phyloP scores from a whole-genome alignment of 768 basidiomycete species.

The Mycena rosella region DNA sequence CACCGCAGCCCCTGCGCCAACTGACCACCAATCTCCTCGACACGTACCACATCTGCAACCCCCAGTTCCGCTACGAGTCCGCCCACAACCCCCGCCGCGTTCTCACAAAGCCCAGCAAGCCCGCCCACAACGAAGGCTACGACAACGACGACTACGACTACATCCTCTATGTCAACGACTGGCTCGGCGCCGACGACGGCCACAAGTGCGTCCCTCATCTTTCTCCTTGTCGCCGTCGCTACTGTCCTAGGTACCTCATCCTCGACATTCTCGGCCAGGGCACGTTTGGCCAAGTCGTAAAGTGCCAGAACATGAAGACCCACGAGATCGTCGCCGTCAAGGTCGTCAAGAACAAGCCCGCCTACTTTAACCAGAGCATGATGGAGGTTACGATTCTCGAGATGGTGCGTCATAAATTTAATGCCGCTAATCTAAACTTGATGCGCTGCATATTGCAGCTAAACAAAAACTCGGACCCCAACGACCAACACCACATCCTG shows the following conservation, averaged over 20 bases:
- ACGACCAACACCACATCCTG: constrained; percentile 96
- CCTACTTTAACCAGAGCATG: constrained; percentile 99
- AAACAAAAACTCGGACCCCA: constrained; percentile 93
- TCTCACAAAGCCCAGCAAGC: constrained; percentile 97
- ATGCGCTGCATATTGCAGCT: too few species aligned
- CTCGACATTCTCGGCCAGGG: constrained; percentile 98
- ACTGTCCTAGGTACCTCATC: constrained; percentile 83
- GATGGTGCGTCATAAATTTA: constrained; percentile 72
- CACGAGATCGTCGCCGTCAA: constrained; percentile 99
- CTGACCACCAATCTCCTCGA: constrained; percentile 90
- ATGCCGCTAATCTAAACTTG: neutral
- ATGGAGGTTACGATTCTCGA: constrained; percentile 99
- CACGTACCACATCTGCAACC: constrained; percentile 95
- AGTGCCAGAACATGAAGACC: constrained; percentile 99
- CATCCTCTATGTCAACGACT: constrained; percentile 99
- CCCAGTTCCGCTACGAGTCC: constrained; percentile 94
- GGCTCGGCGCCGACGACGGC: constrained; percentile 93
- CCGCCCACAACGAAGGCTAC: constrained; percentile 94
- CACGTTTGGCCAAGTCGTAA: constrained; percentile 99
- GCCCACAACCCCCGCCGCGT: constrained; percentile 96
- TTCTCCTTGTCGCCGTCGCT: constrained; percentile 15
- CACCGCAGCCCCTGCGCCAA: constrained; percentile 65
- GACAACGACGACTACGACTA: constrained; percentile 99
- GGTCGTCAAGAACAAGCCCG: constrained; percentile 99
- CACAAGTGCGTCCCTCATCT: constrained; percentile 79